Conservation (phyloP, 2,329 filamentous ascomycete genomes). For the Fusarium verrucosum region DNA sequence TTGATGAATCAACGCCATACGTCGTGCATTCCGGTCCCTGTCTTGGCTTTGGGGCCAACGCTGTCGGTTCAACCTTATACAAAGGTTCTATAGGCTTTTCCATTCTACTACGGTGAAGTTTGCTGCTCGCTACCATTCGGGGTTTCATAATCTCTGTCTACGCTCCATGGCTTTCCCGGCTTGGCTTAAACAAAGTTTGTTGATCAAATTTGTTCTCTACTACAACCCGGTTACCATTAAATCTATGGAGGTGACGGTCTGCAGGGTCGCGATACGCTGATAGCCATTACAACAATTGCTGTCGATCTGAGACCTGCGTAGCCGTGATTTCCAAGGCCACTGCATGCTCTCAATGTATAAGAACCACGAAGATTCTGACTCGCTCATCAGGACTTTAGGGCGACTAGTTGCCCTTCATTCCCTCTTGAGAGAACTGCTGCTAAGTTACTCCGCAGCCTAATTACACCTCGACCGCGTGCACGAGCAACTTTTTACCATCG, state of each 20-base stretch:
- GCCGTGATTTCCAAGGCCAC: not conserved
- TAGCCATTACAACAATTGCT: not conserved
- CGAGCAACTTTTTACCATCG: not conserved
- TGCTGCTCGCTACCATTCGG: not conserved
- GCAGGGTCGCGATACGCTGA: not conserved
- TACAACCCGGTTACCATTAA: not conserved
- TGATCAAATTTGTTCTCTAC: not conserved
- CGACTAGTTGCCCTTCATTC: not conserved
- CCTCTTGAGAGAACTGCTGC: not conserved
- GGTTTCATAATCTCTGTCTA: not conserved
- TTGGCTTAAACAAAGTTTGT: not conserved
- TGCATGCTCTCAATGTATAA: not conserved
- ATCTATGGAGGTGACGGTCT: not conserved
- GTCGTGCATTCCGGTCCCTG: slow-evolving; percentile 5
- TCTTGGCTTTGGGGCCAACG: slow-evolving; percentile 1
- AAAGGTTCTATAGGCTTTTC: slow-evolving; percentile 1
- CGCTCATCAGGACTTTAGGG: not conserved
- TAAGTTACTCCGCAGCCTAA: not conserved
- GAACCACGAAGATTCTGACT: not conserved
- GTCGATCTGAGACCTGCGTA: not conserved
- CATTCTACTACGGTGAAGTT: slow-evolving; percentile 10
- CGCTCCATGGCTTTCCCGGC: not conserved
- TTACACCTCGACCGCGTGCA: not conserved
- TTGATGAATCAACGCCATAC: not conserved
- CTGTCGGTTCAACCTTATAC: not conserved